Evolutionary conservation across 2,329 filamentous ascomycete genomes (phyloP).

Genomic region (Bipolaris victoriae): DNA sequence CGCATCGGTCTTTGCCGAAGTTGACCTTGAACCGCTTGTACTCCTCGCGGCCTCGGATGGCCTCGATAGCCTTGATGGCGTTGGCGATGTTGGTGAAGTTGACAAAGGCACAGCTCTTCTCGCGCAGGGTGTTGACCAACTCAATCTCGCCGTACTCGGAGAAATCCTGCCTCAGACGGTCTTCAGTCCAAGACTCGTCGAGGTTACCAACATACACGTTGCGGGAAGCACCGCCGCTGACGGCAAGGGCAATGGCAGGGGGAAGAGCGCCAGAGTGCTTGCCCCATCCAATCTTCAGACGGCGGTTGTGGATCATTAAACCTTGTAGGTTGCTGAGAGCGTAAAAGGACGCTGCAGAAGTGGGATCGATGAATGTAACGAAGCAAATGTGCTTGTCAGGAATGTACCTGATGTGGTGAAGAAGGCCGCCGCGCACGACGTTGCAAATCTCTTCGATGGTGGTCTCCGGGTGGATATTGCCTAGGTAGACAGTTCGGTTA

Average conservation of each 20-base stretch:
- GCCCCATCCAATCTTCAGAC: conserved; percentile 98
- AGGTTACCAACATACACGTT: conserved; percentile 99
- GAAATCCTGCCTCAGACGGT: conserved; percentile 93
- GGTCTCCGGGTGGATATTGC: conserved; percentile 98
- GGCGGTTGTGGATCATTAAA: conserved; percentile 98
- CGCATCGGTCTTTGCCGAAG: conserved; percentile 98
- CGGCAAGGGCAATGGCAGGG: conserved; percentile 91
- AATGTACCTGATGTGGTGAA: conserved; percentile 98
- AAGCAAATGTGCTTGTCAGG: conserved; percentile 99
- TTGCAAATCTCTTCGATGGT: conserved; percentile 99
- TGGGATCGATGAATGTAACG: conserved; percentile 98
- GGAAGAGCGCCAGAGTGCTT: conserved; percentile 98
- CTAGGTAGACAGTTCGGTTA: conserved; percentile 96
- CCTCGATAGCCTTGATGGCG: conserved; percentile 98
- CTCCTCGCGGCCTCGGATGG: conserved; percentile 90
- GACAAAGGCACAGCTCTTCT: conserved; percentile 99
- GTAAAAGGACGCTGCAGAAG: conserved; percentile 96
- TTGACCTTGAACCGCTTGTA: conserved; percentile 99
- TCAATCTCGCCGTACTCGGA: conserved; percentile 98
- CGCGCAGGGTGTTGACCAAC: conserved; percentile 91
- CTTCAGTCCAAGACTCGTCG: conserved; percentile 96
- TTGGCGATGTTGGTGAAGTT: conserved; percentile 99
- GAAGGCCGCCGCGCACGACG: conserved; percentile 89
- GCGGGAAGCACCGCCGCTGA: conserved; percentile 94
- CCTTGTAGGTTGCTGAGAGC: conserved; percentile 96